Evolutionary conservation across 108 stramenopile genomes (phyloP).

Genomic region (Mayamaea pseudoterrestris): DNA sequence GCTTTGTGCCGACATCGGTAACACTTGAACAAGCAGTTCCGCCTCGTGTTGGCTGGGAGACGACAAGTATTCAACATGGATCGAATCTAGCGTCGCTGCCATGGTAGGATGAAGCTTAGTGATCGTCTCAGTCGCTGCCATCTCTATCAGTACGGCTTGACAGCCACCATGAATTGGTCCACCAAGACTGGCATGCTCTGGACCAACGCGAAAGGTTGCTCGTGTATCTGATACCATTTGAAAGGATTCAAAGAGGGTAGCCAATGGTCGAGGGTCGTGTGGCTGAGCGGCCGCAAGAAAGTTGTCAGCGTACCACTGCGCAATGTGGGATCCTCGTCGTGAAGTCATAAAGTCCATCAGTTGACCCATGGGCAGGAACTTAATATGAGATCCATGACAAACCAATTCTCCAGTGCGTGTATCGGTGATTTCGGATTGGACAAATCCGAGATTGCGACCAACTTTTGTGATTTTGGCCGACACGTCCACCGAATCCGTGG

Average conservation of each 20-base stretch:
- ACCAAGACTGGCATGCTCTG: background rate
- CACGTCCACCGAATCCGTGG: background rate
- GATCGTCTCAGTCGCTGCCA: background rate
- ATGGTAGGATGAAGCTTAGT: no score
- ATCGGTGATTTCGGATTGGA: background rate
- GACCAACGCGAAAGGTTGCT: background rate
- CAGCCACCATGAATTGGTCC: slow-evolving; percentile 1
- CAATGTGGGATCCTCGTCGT: background rate
- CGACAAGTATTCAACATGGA: background rate
- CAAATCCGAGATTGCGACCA: background rate
- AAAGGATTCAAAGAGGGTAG: background rate
- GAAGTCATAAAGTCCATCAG: background rate
- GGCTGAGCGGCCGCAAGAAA: background rate
- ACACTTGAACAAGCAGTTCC: no score
- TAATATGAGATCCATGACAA: slow-evolving; percentile 3
- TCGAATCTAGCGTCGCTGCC: no score
- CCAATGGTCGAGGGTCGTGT: background rate
- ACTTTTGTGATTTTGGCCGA: background rate
- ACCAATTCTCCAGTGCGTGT: background rate
- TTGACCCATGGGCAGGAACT: slow-evolving; percentile 2
- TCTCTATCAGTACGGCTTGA: slow-evolving; percentile 1
- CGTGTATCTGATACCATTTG: background rate
- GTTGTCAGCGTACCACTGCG: background rate
- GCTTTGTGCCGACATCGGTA: no score
- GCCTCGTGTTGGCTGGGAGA: background rate